Conservation (phyloP, 208 protist genomes). For the Leishmania guyanensis region DNA sequence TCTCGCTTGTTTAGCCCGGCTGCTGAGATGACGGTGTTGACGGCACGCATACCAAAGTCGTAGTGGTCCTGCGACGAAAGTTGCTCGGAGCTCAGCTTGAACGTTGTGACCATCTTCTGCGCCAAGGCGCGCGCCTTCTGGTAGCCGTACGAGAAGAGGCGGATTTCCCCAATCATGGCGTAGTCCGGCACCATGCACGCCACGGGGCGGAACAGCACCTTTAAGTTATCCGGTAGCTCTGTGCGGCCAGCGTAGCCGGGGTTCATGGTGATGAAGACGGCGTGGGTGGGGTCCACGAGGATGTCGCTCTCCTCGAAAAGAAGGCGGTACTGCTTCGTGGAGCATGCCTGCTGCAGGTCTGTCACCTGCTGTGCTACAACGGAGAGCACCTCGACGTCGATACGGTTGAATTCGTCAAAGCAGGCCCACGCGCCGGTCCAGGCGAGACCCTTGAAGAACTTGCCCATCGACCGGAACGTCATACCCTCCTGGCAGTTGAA, state of each 20-base stretch:
- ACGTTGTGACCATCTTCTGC: constrained; percentile 98
- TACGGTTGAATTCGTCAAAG: constrained; percentile 99
- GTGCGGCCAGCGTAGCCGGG: constrained; percentile 98
- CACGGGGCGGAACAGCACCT: constrained; percentile 97
- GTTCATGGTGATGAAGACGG: constrained; percentile 99
- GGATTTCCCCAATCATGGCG: constrained; percentile 98
- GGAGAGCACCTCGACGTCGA: constrained; percentile 97
- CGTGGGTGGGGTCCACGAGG: constrained; percentile 94
- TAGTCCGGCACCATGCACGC: constrained; percentile 99
- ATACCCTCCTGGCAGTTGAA: constrained; percentile 98
- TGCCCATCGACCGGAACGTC: constrained; percentile 96
- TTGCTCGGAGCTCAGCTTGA: constrained; percentile 98
- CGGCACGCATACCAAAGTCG: constrained; percentile 99
- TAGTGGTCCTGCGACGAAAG: constrained; percentile 98
- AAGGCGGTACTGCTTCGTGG: constrained; percentile 92
- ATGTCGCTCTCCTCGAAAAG: constrained; percentile 95
- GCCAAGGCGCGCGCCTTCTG: constrained; percentile 93
- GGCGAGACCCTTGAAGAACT: constrained; percentile 98
- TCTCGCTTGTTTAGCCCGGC: constrained; percentile 96
- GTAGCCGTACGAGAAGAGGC: constrained; percentile 98
- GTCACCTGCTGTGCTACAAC: constrained; percentile 97
- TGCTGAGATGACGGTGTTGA: constrained; percentile 98
- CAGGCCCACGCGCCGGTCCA: constrained; percentile 97
- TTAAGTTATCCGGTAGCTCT: constrained; percentile 99
- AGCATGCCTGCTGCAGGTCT: constrained; percentile 94